phyloP scores from a whole-genome alignment of 2,329 filamentous ascomycete species.

The Phialophora tarda region DNA sequence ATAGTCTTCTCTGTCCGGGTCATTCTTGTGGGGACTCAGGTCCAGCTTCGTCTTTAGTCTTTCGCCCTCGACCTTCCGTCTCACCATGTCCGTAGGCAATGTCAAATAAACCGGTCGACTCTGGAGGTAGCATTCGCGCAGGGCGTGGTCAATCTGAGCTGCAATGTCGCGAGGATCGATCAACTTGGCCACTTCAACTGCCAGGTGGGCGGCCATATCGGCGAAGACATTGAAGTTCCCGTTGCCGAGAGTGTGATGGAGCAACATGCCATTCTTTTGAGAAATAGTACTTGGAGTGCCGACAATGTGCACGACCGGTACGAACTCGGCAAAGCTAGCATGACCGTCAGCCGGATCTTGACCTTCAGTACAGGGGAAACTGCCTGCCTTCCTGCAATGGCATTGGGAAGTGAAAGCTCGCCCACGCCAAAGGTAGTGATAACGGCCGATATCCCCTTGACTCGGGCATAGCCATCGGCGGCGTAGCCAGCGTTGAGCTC shows the following conservation, averaged over 20 bases:
- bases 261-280: constrained; percentile 53
- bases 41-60: constrained; percentile 69
- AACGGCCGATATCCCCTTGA: constrained; percentile 45
- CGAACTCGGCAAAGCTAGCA: constrained; percentile 63
- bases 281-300: constrained; percentile 59
- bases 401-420: constrained; percentile 49
- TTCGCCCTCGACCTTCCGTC: constrained; percentile 61
- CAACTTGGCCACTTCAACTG: constrained; percentile 36
- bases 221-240: constrained; percentile 38
- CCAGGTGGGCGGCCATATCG: constrained; percentile 35
- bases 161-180: constrained; percentile 35
- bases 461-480: constrained; percentile 78
- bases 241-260: constrained; percentile 44
- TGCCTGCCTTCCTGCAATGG: constrained; percentile 56
- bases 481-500: constrained; percentile 72
- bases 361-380: constrained; percentile 49
- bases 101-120: constrained; percentile 40
- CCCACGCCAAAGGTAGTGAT: constrained; percentile 67
- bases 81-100: constrained; percentile 39
- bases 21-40: constrained; percentile 33
- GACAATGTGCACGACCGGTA: constrained; percentile 66
- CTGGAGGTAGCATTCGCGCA: constrained; percentile 37
- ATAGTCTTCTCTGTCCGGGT: constrained; percentile 39
- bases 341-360: constrained; percentile 3
- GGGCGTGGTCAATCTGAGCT: constrained; percentile 39